A percentile compares a stretch with the other conserved stretches of the same genome.
Evolutionary conservation across 2,329 filamentous ascomycete genomes (phyloP).

Genomic region (Talaromyces marneffei): DNA sequence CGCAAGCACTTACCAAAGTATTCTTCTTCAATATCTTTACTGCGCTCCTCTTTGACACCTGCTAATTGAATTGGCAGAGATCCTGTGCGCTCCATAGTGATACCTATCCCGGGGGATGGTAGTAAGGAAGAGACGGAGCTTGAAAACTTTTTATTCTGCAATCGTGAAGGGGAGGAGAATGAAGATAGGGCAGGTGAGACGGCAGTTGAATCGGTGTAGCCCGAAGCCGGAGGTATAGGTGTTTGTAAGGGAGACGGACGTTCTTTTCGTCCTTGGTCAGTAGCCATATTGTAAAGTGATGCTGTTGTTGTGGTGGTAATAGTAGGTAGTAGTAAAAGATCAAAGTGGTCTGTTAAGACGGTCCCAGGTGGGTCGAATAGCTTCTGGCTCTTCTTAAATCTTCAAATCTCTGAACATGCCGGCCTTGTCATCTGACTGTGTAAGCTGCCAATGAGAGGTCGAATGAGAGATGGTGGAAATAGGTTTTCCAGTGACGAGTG

Average conservation of each 20-base stretch:
- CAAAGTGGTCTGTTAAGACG: neutral
- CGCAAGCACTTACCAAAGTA: conserved; percentile 65
- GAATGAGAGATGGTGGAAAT: conserved; percentile 9
- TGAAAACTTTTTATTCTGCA: conserved; percentile 34
- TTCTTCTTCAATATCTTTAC: conserved; percentile 49
- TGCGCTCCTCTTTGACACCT: conserved; percentile 76
- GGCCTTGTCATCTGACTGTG: conserved; percentile 7
- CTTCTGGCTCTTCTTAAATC: conserved; percentile 4
- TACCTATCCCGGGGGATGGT: conserved; percentile 51
- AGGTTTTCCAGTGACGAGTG: neutral
- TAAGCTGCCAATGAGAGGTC: conserved; percentile 6
- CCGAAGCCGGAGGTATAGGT: conserved; percentile 25
- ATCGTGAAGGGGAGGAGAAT: conserved; percentile 36
- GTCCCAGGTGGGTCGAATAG: conserved; percentile 1
- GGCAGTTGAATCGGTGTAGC: conserved; percentile 32
- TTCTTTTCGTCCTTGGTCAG: conserved; percentile 6
- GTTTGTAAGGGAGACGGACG: conserved; percentile 7
- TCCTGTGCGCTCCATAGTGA: conserved; percentile 42
- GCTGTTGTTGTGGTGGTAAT: too few relatives aligned
- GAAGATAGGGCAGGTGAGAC: conserved; percentile 37
- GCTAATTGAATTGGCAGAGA: conserved; percentile 64
- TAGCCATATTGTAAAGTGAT: conserved; percentile 3
- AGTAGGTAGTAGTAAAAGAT: neutral
- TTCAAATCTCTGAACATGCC: neutral
- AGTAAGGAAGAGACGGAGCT: conserved; percentile 73